These are phyloP conservation scores for Entelexis sorbosivorans DNA, from an alignment of 1,139 yeast genomes.

Conservation along the genomic window DNA sequence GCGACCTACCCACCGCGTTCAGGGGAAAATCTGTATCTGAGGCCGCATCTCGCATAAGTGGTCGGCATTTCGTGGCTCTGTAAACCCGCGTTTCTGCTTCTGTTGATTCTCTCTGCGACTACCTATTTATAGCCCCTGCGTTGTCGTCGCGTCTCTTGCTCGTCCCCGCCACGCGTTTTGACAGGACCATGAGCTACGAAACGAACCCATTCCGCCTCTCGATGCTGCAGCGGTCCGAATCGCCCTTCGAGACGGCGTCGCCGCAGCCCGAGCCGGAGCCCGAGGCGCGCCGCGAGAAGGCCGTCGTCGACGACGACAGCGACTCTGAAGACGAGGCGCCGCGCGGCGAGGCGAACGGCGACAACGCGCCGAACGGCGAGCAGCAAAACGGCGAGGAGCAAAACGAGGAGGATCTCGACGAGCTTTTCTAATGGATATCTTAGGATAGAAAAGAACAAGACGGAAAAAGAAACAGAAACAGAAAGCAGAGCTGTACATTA, in stretches of 20 bases:
- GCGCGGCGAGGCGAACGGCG: no score
- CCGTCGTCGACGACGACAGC: slow-evolving; percentile 5
- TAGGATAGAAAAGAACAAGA: not conserved
- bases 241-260: slow-evolving; percentile 18
- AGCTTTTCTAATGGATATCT: slow-evolving; percentile 5
- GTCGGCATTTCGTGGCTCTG: not conserved
- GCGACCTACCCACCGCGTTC: not conserved
- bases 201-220: slow-evolving; percentile 31
- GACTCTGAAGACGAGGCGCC: not conserved
- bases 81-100: not conserved
- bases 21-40: not conserved
- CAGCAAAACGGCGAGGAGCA: not conserved
- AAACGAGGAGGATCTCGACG: slow-evolving; percentile 13
- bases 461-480: no score
- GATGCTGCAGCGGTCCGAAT: slow-evolving; percentile 22
- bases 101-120: not conserved
- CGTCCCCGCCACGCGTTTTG: not conserved
- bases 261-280: slow-evolving; percentile 2
- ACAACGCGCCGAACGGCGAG: no score
- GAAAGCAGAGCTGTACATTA: not conserved
- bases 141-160: not conserved
- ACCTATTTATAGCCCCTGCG: not conserved
- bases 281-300: slow-evolving; percentile 2
- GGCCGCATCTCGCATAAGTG: not conserved
- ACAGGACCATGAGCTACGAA: slow-evolving; percentile 13